Percentiles rank a stretch among this genome's conserved stretches.
Evolutionary conservation across 148 eudicot species (phyloP).

Genomic region (Hydrangea macrophylla): DNA sequence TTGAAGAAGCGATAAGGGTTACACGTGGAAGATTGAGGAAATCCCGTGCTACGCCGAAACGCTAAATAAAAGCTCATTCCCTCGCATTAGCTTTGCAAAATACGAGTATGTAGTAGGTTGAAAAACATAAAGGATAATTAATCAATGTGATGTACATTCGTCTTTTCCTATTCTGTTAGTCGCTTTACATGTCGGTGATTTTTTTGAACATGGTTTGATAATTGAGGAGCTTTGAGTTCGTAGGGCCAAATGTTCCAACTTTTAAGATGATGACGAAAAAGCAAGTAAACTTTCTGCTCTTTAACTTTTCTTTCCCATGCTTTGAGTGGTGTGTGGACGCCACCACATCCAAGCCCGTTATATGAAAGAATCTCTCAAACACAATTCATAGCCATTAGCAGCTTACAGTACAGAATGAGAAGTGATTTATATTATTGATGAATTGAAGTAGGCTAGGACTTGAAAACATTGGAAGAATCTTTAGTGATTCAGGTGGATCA

Average conservation of each 20-base stretch:
- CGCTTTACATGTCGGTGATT: slow-evolving; percentile 10
- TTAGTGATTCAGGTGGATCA: no score
- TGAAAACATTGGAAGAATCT: no score
- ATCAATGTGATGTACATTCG: slow-evolving; percentile 22
- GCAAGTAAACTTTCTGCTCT: no score
- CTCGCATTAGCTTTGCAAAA: not conserved
- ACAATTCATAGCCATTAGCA: no score
- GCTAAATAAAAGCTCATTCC: slow-evolving; percentile 13
- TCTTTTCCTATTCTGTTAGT: slow-evolving; percentile 14
- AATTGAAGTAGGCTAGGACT: no score
- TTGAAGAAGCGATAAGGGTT: slow-evolving; percentile 61
- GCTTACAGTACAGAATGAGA: no score
- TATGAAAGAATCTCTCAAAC: no score
- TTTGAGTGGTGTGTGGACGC: no score
- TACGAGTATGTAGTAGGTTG: slow-evolving; percentile 20
- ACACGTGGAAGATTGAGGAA: slow-evolving; percentile 78
- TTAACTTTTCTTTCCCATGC: no score
- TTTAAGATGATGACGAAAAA: slow-evolving; percentile 8
- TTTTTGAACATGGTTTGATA: slow-evolving; percentile 4
- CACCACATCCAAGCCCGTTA: no score
- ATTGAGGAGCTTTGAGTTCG: slow-evolving; percentile 4
- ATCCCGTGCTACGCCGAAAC: slow-evolving; percentile 29
- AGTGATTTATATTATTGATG: no score
- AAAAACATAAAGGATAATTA: no score
- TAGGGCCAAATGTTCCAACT: slow-evolving; percentile 1